Base-by-base conservation (phyloP, 139 green algal species). In the Prasinococcaceae sp. region DNA sequence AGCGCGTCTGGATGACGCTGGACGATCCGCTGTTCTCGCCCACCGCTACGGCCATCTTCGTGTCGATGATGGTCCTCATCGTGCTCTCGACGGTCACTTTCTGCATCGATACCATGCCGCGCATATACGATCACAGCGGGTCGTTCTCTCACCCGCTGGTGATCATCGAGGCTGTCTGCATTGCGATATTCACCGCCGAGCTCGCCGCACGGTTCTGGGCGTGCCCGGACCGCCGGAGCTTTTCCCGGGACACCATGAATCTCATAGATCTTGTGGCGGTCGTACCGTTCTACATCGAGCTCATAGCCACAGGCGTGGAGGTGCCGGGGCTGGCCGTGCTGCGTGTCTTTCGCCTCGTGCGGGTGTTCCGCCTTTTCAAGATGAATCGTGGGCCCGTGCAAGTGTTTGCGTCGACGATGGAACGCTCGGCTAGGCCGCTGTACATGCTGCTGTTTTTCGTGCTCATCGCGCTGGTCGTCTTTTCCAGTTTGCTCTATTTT, bases 61-160 rank as follows among this genome's bases (percentile, higher is more conserved):
- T 66, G n/a, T 29, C 72, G 43, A 52, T 68, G 8, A 23, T 60
- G 12, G 10, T 54, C 28, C 29, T 60, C 30, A 76, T 76, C 54
- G 4, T 72, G 3, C 3, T 76, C 5, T 69, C 57, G 30, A 69
- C 57, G 2, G 24, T 59, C 14, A 60, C 52, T 2, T 67, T 69
- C 53, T 68, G 58, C 39, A 27, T 69, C 2, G 50, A 67, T 47
- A 73, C 68, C 4, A 12, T 72, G 12, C 62, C 37, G 12, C 16
- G 25, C 17, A 39, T 55, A 20, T 49, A 50, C 38, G 27, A 41
- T 16, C 27, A 40, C 12, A 14, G 6, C 47, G 30, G 5, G 27
- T 4, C 26, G 28, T 22, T 24, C n/a, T 50, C 19, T 44, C n/a
- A n/a, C n/a, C n/a, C n/a, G n/a, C n/a, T 8, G 41, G 53, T 35